Evolutionary conservation across 2,329 filamentous ascomycete genomes (phyloP).

Genomic region (Lecanicillium sp.): DNA sequence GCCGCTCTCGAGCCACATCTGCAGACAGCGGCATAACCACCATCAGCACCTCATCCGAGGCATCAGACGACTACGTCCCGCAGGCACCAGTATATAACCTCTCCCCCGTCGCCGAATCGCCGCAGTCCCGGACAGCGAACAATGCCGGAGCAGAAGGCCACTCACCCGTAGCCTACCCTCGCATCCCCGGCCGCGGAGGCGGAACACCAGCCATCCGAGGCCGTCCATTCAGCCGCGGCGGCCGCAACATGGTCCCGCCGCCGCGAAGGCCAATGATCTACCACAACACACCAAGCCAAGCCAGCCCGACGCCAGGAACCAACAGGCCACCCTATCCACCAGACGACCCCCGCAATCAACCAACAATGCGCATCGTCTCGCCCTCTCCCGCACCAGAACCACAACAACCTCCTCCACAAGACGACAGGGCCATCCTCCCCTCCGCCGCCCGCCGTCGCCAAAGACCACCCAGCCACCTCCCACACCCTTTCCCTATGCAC

Average conservation of each 20-base stretch:
- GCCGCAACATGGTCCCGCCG: constrained; percentile 16
- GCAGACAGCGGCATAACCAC: constrained; percentile 24
- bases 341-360: constrained; percentile 4
- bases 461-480: constrained; percentile 8
- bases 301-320: constrained; percentile 7
- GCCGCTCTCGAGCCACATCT: constrained; percentile 18
- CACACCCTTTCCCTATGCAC: constrained; percentile 8
- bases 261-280: constrained; percentile 23
- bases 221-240: background rate
- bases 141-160: background rate
- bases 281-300: constrained; percentile 10
- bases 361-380: constrained; percentile 29
- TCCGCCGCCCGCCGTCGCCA: constrained; percentile 3
- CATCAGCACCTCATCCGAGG: constrained; percentile 22
- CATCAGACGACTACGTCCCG: constrained; percentile 11
- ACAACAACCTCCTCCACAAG: constrained; percentile 11
- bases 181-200: constrained; percentile 16
- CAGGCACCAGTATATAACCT: constrained; percentile 24
- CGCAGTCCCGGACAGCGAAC: constrained; percentile 21
- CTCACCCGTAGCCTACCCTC: constrained; percentile 17
- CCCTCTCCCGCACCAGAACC: constrained; percentile 23
- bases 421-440: constrained; percentile 12
- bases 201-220: constrained; percentile 1
- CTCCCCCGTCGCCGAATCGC: constrained; percentile 43
- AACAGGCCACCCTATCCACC: constrained; percentile 13